Base-by-base conservation (phyloP, 2,329 filamentous ascomycete genomes). In the Ophiostoma sp. region DNA sequence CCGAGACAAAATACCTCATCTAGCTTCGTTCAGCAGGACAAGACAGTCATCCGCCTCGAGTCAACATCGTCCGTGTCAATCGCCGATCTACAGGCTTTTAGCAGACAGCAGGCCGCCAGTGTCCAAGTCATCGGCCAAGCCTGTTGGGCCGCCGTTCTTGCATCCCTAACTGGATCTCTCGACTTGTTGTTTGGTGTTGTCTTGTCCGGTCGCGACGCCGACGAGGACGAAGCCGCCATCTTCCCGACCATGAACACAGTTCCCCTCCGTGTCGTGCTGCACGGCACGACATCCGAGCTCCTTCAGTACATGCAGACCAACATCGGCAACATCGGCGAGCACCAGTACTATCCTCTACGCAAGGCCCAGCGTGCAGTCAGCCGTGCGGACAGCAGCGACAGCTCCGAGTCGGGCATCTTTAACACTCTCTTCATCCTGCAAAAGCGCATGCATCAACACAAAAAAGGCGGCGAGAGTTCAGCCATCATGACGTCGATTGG, bases 171-270 rank as follows among this genome's bases (percentile, higher is more conserved):
- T 0, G 82, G 85, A 2, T 88, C 87, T 0, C 86, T 97, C 0
- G 94, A 97, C 76, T 87, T 97, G 3, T 87, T 90, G 0, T 97
- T 96, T 78, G 95, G 95, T 0, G 88, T 93, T 0, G 91, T 98
- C 0, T 84, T 97, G 15, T 94, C 94, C 0, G 95, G 95, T 19
- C 88, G 95, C n/a, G 93, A 96, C 73, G 90, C 89, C 11, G 90
- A 92, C 63, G 87, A 88, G 19, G 87, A 89, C 0, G 88, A 92
- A 59, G 81, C 88, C 33, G 81, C 95, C 15, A 85, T 95, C 79
- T 98, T 97, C 78, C 95, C 95, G 0, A 93, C 92, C 0, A 97
- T 98, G 93, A 98, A 97, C 78, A 97, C 95, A 0, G 90, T 97
- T 0, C 88, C 92, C 0, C 85, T 97, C 8, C 87, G 94, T 12